Evolutionary conservation across 202 grass and related monocot genomes (phyloP).

Genomic region (Zoysia matrella): DNA sequence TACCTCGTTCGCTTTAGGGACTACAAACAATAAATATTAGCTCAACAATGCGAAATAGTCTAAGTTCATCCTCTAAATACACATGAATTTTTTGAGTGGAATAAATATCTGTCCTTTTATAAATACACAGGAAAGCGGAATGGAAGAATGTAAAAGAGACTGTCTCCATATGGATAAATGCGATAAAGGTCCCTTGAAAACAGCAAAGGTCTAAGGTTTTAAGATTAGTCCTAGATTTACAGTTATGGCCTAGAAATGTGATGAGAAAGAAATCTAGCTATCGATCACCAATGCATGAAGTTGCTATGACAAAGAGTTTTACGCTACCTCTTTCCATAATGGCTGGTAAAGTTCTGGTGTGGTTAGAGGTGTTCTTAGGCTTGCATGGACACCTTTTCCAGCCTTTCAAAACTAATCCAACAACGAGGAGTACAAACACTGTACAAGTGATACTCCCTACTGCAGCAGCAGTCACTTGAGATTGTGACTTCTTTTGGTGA

Average conservation of each 20-base stretch:
- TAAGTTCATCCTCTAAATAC: background rate
- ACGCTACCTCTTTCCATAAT: conserved; percentile 51
- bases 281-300: conserved; percentile 25
- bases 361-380: conserved; percentile 36
- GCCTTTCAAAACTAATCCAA: conserved; percentile 56
- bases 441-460: conserved; percentile 50
- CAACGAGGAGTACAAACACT: conserved; percentile 50
- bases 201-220: conserved; percentile 12
- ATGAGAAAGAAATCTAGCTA: conserved; percentile 24
- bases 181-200: conserved; percentile 16
- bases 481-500: conserved; percentile 49
- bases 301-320: conserved; percentile 22
- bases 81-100: no score
- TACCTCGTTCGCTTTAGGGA: conserved; percentile 49
- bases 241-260: conserved; percentile 18
- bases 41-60: conserved; percentile 34
- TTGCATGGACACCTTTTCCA: conserved; percentile 37
- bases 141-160: conserved; percentile 11
- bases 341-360: conserved; percentile 42
- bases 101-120: no score
- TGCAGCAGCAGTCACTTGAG: conserved; percentile 42
- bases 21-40: conserved; percentile 40
- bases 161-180: conserved; percentile 29
- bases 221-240: conserved; percentile 26
- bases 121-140: conserved; percentile 21